A percentile compares a stretch with the other conserved stretches of the same genome.
Evolutionary conservation across 139 green algal species (phyloP).

Genomic region (Chlamydomonas sp.): DNA sequence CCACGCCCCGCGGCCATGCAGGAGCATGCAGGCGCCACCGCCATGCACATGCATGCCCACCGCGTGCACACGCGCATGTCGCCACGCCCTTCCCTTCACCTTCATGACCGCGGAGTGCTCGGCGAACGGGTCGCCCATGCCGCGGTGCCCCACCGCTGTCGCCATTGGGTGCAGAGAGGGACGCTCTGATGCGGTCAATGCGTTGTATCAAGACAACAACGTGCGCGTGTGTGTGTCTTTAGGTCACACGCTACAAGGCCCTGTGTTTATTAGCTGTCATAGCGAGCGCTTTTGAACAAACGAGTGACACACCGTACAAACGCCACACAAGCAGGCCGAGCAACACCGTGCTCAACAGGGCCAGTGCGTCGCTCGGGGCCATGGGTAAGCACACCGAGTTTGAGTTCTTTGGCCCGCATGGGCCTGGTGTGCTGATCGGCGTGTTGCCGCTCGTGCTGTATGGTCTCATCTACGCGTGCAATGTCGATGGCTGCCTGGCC

Average conservation of each 20-base stretch:
- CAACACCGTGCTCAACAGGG: neutral
- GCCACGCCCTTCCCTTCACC: too few relatives aligned
- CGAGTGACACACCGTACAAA: neutral
- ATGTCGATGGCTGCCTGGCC: conserved; percentile 27
- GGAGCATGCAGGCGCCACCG: too few relatives aligned
- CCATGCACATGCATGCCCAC: too few relatives aligned
- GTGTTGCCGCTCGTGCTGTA: conserved; percentile 39
- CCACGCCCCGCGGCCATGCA: too few relatives aligned
- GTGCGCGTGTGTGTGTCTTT: too few relatives aligned
- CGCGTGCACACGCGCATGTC: too few relatives aligned
- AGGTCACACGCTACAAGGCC: neutral
- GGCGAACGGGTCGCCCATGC: neutral
- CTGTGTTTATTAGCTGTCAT: neutral
- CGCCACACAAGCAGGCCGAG: neutral
- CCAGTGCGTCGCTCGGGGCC: neutral
- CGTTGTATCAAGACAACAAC: too few relatives aligned
- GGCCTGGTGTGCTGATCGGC: conserved; percentile 24
- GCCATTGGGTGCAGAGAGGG: neutral
- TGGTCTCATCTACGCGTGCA: conserved; percentile 39
- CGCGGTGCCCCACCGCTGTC: neutral
- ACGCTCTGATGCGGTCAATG: too few relatives aligned
- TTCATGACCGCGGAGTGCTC: neutral
- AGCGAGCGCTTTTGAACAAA: neutral
- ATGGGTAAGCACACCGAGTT: conserved; percentile 14
- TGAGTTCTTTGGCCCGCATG: conserved; percentile 55